A percentile compares a stretch with the other conserved stretches of the same genome.
Conservation (phyloP, 2,329 filamentous ascomycete species). For the Ambrosiella beaveri region DNA sequence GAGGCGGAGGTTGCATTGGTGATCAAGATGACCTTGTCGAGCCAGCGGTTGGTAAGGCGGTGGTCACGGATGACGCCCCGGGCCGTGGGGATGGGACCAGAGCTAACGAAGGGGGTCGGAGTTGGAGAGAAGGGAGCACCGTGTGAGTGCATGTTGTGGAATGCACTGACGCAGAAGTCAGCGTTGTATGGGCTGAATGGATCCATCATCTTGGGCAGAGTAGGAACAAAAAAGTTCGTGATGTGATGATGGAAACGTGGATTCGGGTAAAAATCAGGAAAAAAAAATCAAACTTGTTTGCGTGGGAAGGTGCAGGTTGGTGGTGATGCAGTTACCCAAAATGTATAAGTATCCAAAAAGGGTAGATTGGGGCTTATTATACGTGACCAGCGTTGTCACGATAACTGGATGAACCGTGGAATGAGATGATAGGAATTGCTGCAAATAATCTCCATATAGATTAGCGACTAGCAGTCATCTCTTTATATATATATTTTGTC, state of each 20-base stretch:
- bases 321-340: background rate
- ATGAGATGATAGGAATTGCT: background rate
- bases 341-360: background rate
- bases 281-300: background rate
- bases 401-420: background rate
- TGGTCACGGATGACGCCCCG: background rate
- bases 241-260: background rate
- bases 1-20: background rate
- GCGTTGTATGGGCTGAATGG: background rate
- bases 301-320: background rate
- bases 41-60: background rate
- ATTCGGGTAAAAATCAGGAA: background rate
- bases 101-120: background rate
- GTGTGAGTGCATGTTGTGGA: background rate
- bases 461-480: background rate
- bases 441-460: background rate
- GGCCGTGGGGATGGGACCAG: background rate
- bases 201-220: conserved; percentile 1
- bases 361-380: background rate
- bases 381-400: background rate
- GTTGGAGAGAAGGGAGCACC: background rate
- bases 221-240: background rate
- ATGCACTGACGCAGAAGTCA: background rate
- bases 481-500: background rate
- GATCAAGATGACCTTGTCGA: background rate